Base-by-base conservation (phyloP, 768 basidiomycete species). In the Termitomyces titanicus region DNA sequence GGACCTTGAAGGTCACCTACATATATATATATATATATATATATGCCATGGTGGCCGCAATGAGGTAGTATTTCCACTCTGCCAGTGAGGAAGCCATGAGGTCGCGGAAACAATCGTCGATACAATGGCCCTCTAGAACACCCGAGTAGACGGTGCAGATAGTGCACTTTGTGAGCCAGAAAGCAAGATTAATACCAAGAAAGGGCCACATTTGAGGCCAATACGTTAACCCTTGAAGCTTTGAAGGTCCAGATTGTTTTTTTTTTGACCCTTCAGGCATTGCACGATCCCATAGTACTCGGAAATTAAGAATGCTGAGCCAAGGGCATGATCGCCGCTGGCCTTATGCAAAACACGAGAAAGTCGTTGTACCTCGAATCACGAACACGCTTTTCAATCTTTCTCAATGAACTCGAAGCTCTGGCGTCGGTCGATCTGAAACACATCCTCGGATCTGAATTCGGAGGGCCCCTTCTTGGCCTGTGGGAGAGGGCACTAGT, bases 301-400 rank as follows among this genome's bases (percentile, higher is more conserved):
- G 63, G 59, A 60, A 55, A 58, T 64, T 39, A 62, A 59, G 44
- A 42, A 25, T 50, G 8, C 6, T 56, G 31, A 45, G n/a, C 55
- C 53, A 56, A 46, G 53, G 43, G 47, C 55, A 58, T 52, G 34
- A 59, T 50, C 35, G 22, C 20, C 18, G 24, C 17, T 33, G 7
- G 51, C 59, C 61, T 61, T 60, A 51, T 43, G 54, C 22, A 53
- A 1, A 57, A 56, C 61, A 62, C 57, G 57, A 64, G 44, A 48
- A 37, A 31, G 18, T 55, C 55, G 50, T 47, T 59, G 48, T 58
- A 48, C 46, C 39, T 40, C 20, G 22, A 53, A 58, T 34, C 40
- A 33, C n/a, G n/a, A n/a, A n/a, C n/a, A n/a, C n/a, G n/a, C n/a
- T 27, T 38, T 43, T 24, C 8, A 22, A 33, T 29, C 31, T 45